Evolutionary conservation across 2,329 filamentous ascomycete genomes (phyloP), one percentile per base, ranked within the genome.

Genomic region (Periconia digitata): DNA sequence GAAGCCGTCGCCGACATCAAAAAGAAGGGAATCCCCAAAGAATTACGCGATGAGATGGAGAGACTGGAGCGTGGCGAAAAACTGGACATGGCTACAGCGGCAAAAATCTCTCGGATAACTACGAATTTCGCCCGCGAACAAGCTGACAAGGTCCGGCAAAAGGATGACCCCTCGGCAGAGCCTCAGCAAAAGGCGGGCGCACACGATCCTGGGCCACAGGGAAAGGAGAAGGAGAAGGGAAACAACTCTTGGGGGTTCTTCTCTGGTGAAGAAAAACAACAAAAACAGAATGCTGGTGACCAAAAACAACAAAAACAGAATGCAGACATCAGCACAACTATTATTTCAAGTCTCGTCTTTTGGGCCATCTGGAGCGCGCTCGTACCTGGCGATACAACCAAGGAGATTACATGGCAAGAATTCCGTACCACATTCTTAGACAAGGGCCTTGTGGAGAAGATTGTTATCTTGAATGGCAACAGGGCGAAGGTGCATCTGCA

Each of bases 361-460:
- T 88, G 85, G 64, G 76, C 87, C 46, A 67, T 85, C 40, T 70
- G 66, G 70, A 76, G 80, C 47, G 78, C 82, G 55, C 74, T 92
- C 47, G 80, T 90, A 49, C 85, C 85, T 3, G 80, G 81, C 17
- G 85, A 88, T 54, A 80, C 78, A 53, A 79, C 76, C 46, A 79
- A 85, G 64, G 92, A 99, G 68, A 96, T 99, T 50, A 97, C 94
- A 46, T 99, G 91, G 90, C 92, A 99, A 74, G 94, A 99, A 74
- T 90, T 99, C 75, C 81, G 89, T 54, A 92, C 85, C 60, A 94
- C 90, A 24, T 97, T 96, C 79, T 79, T 99, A 51, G 91, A 96
- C 74, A 96, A 95, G 78, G 94, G 94, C 7, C 80, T 99, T 20
- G 92, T 99, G 17, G 89, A 96, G 75, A 96, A 92, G 76, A 81